These are phyloP conservation scores for Eleusine indica DNA, from an alignment of 176 grass and related monocot species.

Conservation along the genomic window DNA sequence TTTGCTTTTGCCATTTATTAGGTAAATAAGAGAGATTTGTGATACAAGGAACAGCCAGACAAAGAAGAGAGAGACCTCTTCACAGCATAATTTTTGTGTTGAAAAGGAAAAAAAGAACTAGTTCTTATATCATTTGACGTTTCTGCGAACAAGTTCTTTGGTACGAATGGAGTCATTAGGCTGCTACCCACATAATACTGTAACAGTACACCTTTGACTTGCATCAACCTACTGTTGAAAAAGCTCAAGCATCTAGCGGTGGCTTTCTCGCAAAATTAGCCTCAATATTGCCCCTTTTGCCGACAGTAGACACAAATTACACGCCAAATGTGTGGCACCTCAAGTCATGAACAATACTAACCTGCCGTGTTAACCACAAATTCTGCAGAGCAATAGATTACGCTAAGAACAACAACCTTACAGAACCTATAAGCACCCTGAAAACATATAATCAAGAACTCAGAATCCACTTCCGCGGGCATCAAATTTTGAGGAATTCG, in stretches of 20 bases:
- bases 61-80: background rate
- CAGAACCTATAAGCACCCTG: background rate
- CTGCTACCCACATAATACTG: background rate
- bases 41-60: background rate
- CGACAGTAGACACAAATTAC: background rate
- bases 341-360: background rate
- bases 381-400: background rate
- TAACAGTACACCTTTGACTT: background rate
- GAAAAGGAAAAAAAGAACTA: background rate
- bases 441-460: background rate
- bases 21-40: background rate
- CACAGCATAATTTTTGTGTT: background rate
- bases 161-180: background rate
- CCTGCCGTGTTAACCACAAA: background rate
- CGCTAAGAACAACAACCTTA: background rate
- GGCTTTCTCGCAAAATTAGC: background rate
- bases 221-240: background rate
- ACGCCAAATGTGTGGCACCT: background rate
- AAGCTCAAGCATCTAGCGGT: background rate
- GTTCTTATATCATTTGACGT: background rate
- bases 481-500: background rate
- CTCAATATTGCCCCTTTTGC: background rate
- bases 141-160: background rate
- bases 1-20: background rate
- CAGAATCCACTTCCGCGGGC: background rate